Evolutionary conservation across 148 eudicot species (phyloP), one percentile per base, ranked within the genome.

Genomic region (Nepenthes mirabilis): DNA sequence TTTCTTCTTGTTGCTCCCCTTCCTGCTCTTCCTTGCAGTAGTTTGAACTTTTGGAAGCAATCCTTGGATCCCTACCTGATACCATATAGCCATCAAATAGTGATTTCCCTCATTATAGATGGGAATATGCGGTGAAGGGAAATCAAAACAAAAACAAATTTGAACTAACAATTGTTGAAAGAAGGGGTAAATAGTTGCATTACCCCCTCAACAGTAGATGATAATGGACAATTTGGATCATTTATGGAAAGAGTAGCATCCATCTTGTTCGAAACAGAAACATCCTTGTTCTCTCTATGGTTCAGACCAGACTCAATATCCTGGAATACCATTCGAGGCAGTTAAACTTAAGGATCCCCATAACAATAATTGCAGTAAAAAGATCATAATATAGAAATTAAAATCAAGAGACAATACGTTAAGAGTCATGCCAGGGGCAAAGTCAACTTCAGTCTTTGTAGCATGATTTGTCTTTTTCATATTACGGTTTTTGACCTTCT

Each of bases 401-500:
- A 47, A 53, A 37, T 9, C 3, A 32, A 37, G 14, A 63, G 40
- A 36, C 35, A 47, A 14, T 80, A 91, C 97, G 96, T 85, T 66
- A 37, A 68, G 36, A 45, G 69, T 59, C 63, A 71, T 67, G 65
- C 70, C 80, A 14, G 62, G 61, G 55, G 34, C 36, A 36, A 60
- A 34, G 64, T 65, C 79, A 77, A 73, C 69, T 69, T 63, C 62
- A 68, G 76, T 67, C 57, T 68, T 86, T 62, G 64, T 53, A 63
- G 66, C 47, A 58, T 78, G 67, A 71, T 71, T 77, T 11, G 56
- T 47, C 65, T 72, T 86, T 80, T 86, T 88, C 5, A 65, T 45
- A 69, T 63, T 75, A 56, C 83, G 88, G 43, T 57, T 79, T 70
- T 83, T 83, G 63, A 87, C 95, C 61, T 86, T 91, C 65, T 85